Evolutionary conservation across 2,329 filamentous ascomycete genomes (phyloP).

Genomic region (Cladosporium colombiae): DNA sequence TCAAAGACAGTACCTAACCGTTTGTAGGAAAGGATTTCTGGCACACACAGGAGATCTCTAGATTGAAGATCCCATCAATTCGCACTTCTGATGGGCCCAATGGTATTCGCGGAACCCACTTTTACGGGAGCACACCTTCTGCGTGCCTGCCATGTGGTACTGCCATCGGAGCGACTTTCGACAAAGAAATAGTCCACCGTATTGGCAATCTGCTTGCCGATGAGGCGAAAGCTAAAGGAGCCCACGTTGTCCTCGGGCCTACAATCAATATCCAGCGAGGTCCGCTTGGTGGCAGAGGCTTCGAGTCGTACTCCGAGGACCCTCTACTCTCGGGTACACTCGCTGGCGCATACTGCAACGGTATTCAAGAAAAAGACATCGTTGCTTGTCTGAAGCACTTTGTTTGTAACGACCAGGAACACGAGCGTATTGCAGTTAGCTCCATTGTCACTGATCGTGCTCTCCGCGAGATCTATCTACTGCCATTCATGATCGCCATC

Average conservation of each 20-base stretch:
- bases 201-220: slow-evolving; percentile 29
- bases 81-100: slow-evolving; percentile 70
- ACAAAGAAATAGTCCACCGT: slow-evolving; percentile 7
- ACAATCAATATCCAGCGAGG: slow-evolving; percentile 34
- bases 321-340: slow-evolving; percentile 74
- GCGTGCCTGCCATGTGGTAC: slow-evolving; percentile 74
- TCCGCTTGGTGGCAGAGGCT: slow-evolving; percentile 70
- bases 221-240: slow-evolving; percentile 33
- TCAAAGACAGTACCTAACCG: slow-evolving; percentile 36
- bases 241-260: slow-evolving; percentile 32
- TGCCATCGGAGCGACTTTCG: slow-evolving; percentile 18
- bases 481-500: slow-evolving; percentile 72
- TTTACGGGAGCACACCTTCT: slow-evolving; percentile 66
- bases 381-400: slow-evolving; percentile 80
- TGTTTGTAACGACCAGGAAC: slow-evolving; percentile 73
- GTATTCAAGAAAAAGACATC: slow-evolving; percentile 71
- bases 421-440: slow-evolving; percentile 64
- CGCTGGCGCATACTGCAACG: slow-evolving; percentile 60
- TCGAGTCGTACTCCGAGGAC: slow-evolving; percentile 85
- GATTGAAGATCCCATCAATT: slow-evolving; percentile 63
- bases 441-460: slow-evolving; percentile 65
- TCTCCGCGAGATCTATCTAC: slow-evolving; percentile 70
- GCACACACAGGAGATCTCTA: slow-evolving; percentile 63
- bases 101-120: slow-evolving; percentile 66
- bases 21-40: slow-evolving; percentile 60